These are phyloP conservation scores for Cryomyces minteri DNA, from an alignment of 495 filamentous ascomycete species.

Conservation along the genomic window DNA sequence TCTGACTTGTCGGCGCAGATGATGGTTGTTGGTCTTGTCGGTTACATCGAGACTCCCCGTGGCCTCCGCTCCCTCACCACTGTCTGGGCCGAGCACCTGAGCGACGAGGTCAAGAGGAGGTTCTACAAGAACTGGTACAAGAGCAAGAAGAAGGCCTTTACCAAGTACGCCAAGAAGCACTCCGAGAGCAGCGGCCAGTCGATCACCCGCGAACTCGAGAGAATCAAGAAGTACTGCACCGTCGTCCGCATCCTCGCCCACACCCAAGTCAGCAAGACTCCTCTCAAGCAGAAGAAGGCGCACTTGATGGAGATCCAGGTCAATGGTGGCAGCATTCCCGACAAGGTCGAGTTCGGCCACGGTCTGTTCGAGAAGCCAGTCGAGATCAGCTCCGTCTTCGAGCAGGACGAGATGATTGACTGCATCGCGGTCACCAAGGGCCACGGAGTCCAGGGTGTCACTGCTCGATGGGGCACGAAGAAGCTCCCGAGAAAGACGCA, in stretches of 20 bases:
- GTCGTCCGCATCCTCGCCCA: constrained; percentile 98
- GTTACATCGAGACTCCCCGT: constrained; percentile 99
- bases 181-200: constrained; percentile 74
- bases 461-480: constrained; percentile 97
- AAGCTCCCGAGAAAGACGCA: constrained; percentile 99
- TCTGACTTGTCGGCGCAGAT: constrained; percentile 56
- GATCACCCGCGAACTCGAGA: constrained; percentile 91
- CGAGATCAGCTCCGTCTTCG: constrained; percentile 83
- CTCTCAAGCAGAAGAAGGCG: constrained; percentile 99
- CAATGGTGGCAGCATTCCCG: constrained; percentile 85
- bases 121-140: constrained; percentile 99
- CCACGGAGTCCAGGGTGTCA: constrained; percentile 96
- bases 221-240: constrained; percentile 99
- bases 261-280: constrained; percentile 97
- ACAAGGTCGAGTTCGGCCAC: constrained; percentile 92
- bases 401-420: constrained; percentile 99
- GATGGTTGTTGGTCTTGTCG: constrained; percentile 97
- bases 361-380: constrained; percentile 98
- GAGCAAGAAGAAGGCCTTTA: constrained; percentile 99
- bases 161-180: constrained; percentile 99
- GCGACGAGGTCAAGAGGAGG: constrained; percentile 94
- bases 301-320: constrained; percentile 99
- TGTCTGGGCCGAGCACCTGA: constrained; percentile 97
- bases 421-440: constrained; percentile 99
- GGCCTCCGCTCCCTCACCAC: constrained; percentile 98